Evolutionary conservation across 345 rosid species (phyloP).

Genomic region (Aquilaria sinensis): DNA sequence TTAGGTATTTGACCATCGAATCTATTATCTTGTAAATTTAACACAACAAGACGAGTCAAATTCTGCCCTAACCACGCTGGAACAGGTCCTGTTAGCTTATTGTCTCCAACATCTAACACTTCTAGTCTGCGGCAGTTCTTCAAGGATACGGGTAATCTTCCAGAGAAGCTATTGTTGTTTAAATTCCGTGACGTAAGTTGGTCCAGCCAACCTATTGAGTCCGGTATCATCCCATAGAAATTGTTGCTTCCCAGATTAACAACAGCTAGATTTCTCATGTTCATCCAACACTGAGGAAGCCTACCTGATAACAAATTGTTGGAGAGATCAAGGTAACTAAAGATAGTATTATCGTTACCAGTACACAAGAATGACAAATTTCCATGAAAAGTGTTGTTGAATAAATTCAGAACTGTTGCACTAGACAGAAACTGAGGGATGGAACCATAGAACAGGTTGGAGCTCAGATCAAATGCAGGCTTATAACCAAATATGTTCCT

Average conservation of each 20-base stretch:
- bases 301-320: background rate
- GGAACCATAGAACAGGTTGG: no score
- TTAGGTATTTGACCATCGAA: slow-evolving; percentile 12
- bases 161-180: background rate
- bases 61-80: no score
- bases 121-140: no score
- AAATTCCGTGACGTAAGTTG: no score
- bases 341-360: background rate
- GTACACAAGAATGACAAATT: background rate
- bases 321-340: slow-evolving; percentile 2
- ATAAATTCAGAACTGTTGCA: slow-evolving; percentile 1
- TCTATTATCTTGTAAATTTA: slow-evolving; percentile 11
- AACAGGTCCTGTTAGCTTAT: no score
- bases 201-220: slow-evolving; percentile 2
- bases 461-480: no score
- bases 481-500: no score
- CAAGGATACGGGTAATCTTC: background rate
- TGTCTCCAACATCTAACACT: no score
- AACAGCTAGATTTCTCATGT: no score
- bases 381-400: background rate
- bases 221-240: background rate
- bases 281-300: no score
- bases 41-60: background rate
- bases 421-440: slow-evolving; percentile 8
- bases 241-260: no score